phyloP scores from a whole-genome alignment of 768 basidiomycete species.

The Hygrophorus russula region DNA sequence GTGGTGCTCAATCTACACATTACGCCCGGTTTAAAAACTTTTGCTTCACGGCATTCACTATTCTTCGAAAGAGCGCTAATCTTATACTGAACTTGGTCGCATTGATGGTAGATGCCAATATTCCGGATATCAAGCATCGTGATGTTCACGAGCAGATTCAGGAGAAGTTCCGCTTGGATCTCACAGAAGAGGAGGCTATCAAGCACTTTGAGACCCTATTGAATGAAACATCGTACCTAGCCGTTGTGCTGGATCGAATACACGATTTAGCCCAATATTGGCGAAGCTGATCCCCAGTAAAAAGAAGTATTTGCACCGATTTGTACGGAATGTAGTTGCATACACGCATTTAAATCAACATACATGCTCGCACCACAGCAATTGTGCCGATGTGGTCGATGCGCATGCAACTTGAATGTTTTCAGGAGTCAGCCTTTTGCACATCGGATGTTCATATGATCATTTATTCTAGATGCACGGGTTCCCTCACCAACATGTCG shows the following conservation, averaged over 20 bases:
- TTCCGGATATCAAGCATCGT: constrained; percentile 91
- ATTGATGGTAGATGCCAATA: constrained; percentile 95
- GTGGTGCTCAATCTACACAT: constrained; percentile 91
- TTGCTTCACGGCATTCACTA: constrained; percentile 96
- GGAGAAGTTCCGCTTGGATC: constrained; percentile 90
- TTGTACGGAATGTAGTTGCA: no score
- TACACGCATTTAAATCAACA: no score
- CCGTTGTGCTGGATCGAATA: constrained; percentile 86
- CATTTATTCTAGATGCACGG: no score
- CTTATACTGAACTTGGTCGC: constrained; percentile 93
- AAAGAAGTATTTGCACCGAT: no score
- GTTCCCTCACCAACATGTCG: no score
- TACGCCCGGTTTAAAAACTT: constrained; percentile 94
- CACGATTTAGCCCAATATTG: constrained; percentile 88
- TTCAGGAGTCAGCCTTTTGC: no score
- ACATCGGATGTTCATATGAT: no score
- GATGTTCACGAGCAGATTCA: constrained; percentile 85
- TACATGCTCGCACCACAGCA: no score
- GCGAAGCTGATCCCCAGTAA: constrained; percentile 57
- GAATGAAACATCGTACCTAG: constrained; percentile 91
- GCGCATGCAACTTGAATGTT: no score
- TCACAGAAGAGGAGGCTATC: constrained; percentile 95
- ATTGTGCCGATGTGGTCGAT: no score
- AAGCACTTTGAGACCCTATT: constrained; percentile 90
- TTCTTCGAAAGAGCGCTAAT: constrained; percentile 93